phyloP scores from a whole-genome alignment of 2,329 filamentous ascomycete species.

The Aureobasidium sp. region DNA sequence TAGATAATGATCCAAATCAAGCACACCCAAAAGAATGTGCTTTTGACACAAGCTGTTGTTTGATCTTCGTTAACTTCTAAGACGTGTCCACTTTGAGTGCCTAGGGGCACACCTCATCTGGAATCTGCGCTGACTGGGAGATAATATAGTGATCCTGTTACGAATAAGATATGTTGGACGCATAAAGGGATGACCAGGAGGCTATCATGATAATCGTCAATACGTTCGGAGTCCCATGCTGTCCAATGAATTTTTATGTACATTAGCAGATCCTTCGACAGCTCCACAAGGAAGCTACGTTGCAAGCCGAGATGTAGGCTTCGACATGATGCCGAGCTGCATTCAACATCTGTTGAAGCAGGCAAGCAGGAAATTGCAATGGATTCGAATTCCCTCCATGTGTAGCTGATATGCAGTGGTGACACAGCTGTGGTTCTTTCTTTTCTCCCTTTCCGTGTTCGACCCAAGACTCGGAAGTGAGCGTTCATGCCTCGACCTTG shows the following conservation, averaged over 20 bases:
- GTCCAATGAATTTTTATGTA: not conserved
- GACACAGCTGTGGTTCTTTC: not conserved
- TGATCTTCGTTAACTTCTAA: not conserved
- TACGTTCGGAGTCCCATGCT: not conserved
- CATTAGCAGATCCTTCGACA: not conserved
- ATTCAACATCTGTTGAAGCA: not conserved
- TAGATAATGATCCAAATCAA: not conserved
- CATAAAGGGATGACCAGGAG: not conserved
- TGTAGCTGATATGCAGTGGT: not conserved
- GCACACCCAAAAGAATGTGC: not conserved
- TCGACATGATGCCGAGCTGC: not conserved
- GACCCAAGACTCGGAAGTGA: too few relatives aligned
- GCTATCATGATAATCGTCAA: not conserved
- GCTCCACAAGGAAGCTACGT: not conserved
- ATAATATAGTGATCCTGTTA: not conserved
- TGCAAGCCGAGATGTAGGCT: not conserved
- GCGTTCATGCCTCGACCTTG: slow-evolving; percentile 46
- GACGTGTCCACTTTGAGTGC: not conserved
- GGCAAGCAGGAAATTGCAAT: not conserved
- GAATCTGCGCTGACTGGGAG: too few relatives aligned
- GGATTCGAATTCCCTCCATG: not conserved
- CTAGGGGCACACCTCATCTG: too few relatives aligned
- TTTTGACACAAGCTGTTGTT: not conserved
- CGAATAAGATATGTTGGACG: not conserved
- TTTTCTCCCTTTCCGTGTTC: too few relatives aligned